Conservation (phyloP, 257 asterid species). For the Nicotiana knightiana region DNA sequence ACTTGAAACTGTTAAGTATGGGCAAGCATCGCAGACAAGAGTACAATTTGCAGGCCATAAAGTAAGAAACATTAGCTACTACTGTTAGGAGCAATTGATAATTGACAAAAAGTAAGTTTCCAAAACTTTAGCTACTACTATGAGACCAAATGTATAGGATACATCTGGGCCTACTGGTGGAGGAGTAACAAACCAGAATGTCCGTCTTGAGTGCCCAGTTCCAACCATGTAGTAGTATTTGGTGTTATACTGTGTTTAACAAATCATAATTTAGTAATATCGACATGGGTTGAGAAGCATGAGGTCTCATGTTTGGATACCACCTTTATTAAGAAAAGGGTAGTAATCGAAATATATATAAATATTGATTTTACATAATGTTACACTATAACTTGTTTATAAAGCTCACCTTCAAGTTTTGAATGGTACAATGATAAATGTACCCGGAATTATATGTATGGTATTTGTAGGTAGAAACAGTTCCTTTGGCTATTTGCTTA, state of each 20-base stretch:
- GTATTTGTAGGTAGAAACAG: too few relatives aligned
- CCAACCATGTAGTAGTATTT: conserved; percentile 75
- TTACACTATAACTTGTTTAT: too few relatives aligned
- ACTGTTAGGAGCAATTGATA: background rate
- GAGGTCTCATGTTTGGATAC: too few relatives aligned
- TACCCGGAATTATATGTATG: too few relatives aligned
- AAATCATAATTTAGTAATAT: background rate
- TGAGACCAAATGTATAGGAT: conserved; percentile 77
- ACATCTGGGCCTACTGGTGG: conserved; percentile 73
- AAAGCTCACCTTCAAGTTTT: too few relatives aligned
- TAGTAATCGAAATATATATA: background rate
- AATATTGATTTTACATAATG: too few relatives aligned
- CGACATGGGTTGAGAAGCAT: too few relatives aligned
- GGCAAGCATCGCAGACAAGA: background rate
- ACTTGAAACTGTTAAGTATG: background rate
- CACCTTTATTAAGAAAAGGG: too few relatives aligned
- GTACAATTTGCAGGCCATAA: conserved; percentile 1
- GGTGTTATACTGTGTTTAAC: conserved; percentile 43
- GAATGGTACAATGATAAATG: too few relatives aligned
- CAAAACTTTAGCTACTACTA: conserved; percentile 16
- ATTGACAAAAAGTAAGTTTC: background rate
- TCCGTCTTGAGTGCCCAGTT: conserved; percentile 37
- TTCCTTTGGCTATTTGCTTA: conserved; percentile 7
- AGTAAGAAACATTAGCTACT: background rate
- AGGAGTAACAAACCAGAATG: conserved; percentile 76